Base-by-base conservation (phyloP, 2,329 filamentous ascomycete species). In the Alternaria atra region DNA sequence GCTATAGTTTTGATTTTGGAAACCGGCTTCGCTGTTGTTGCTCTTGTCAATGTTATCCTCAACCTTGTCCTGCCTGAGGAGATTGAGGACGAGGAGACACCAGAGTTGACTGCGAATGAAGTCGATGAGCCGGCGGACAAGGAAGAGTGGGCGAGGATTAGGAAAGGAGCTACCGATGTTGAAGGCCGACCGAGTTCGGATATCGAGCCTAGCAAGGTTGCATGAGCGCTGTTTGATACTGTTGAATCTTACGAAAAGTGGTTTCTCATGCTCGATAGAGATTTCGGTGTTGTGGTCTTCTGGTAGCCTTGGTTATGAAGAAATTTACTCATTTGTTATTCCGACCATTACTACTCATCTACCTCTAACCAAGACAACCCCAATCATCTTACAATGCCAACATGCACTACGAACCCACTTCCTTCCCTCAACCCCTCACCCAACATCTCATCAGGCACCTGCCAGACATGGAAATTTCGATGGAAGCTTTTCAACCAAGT, bases 371-470 rank as follows among this genome's bases (percentile, higher is more conserved):
- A 34, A 48, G 30, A 34, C 10, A 9, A 3, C 6, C 23, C 3
- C 8, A 5, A 23, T 69, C 59, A 73, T 40, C 73, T 68, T 20
- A 76, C 63, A 15, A 77, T 43, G 1, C 93, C 91, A 20, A 96
- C 70, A 81, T 98, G 93, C 7, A 97, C 87, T 30, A 92, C 89
- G 80, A 96, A 97, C 6, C 94, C 94, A 23, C 87, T 87, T 15
- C 85, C 85, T 6, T 87, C 83, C 58, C 82, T 83, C 67, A 97
- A 76, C 1, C 83, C 86, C 13, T 81, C 76, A 0, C 84, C 86
- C 51, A 96, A 73, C 35, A 86, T 77, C 35, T 83, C 80, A 72
- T 93, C 89, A 0, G 89, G 87, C 6, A 97, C 78, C 58, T 91
- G 85, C 92, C 93, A 98, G 7, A 90, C 88, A 10, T 83, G 83